Percentiles rank a stretch among this genome's conserved stretches.
Conservation (phyloP, 2,329 filamentous ascomycete species). For the Hymenoscyphus repandus region DNA sequence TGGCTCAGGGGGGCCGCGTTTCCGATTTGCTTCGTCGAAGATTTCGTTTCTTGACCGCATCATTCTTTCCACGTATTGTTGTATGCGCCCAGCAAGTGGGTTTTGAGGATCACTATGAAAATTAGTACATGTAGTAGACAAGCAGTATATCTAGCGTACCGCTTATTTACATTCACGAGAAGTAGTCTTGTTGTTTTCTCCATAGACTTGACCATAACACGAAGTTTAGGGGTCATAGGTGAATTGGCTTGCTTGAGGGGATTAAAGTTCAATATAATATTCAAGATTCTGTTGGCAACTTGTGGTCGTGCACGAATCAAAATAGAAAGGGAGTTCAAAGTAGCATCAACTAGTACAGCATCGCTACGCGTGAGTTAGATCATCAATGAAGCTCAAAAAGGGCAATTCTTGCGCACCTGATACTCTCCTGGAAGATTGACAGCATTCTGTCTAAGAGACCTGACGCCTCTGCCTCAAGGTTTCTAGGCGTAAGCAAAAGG, state of each 20-base stretch:
- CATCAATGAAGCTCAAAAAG: neutral
- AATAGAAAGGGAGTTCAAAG: slow-evolving; percentile 79
- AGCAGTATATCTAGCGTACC: slow-evolving; percentile 42
- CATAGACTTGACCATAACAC: slow-evolving; percentile 86
- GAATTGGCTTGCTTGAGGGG: slow-evolving; percentile 75
- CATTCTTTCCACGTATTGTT: slow-evolving; percentile 79
- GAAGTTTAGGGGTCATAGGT: slow-evolving; percentile 71
- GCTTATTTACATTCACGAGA: slow-evolving; percentile 75
- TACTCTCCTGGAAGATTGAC: slow-evolving; percentile 77
- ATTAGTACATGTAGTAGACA: slow-evolving; percentile 21
- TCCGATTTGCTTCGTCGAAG: slow-evolving; percentile 73
- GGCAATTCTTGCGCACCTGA: slow-evolving; percentile 48
- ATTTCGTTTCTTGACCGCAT: slow-evolving; percentile 73
- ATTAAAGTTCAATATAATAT: slow-evolving; percentile 84
- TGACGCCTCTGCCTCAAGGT: slow-evolving; percentile 86
- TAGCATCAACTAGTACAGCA: slow-evolving; percentile 82
- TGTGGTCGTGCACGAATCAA: slow-evolving; percentile 77
- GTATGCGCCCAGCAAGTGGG: slow-evolving; percentile 69
- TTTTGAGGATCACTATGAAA: slow-evolving; percentile 68
- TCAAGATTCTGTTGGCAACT: slow-evolving; percentile 79
- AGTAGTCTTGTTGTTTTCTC: slow-evolving; percentile 86
- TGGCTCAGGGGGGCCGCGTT: slow-evolving; percentile 68
- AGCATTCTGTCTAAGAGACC: slow-evolving; percentile 87
- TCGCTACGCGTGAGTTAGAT: slow-evolving; percentile 50
- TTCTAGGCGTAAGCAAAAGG: slow-evolving; percentile 69